These are phyloP conservation scores for Coemansia sp. DNA, from an alignment of 192 early-diverging fungal genomes.

Conservation along the genomic window DNA sequence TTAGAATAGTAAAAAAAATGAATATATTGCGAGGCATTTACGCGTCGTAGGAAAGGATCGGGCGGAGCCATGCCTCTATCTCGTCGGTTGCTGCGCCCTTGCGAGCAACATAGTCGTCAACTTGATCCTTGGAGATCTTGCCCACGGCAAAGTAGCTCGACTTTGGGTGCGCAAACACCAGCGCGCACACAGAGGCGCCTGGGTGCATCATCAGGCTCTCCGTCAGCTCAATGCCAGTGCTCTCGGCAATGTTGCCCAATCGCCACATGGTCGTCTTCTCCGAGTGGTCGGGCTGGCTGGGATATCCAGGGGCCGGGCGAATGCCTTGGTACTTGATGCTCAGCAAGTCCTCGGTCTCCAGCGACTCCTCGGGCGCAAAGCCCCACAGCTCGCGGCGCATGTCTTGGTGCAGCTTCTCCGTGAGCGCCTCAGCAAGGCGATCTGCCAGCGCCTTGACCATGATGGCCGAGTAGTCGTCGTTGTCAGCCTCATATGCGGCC, in stretches of 20 bases:
- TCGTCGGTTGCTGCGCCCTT: constrained; percentile 66
- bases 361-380: constrained; percentile 74
- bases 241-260: constrained; percentile 74
- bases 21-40: neutral
- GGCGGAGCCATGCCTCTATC: constrained; percentile 77
- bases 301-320: constrained; percentile 94
- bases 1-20: neutral
- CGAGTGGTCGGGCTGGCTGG: constrained; percentile 93
- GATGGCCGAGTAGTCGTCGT: constrained; percentile 92
- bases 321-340: constrained; percentile 95
- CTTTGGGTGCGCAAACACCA: constrained; percentile 75
- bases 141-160: constrained; percentile 94
- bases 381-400: constrained; percentile 91
- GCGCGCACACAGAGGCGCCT: constrained; percentile 83
- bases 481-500: constrained; percentile 75
- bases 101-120: constrained; percentile 76
- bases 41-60: constrained; percentile 72
- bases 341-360: constrained; percentile 81
- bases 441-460: constrained; percentile 97
- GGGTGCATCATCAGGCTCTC: constrained; percentile 94
- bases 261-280: constrained; percentile 96
- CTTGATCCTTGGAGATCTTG: constrained; percentile 91
- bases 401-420: constrained; percentile 88
- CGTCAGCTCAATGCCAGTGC: constrained; percentile 88
- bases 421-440: constrained; percentile 90